Base-by-base conservation (phyloP, 1,284 basidiomycete species). In the Peniophora sp. region DNA sequence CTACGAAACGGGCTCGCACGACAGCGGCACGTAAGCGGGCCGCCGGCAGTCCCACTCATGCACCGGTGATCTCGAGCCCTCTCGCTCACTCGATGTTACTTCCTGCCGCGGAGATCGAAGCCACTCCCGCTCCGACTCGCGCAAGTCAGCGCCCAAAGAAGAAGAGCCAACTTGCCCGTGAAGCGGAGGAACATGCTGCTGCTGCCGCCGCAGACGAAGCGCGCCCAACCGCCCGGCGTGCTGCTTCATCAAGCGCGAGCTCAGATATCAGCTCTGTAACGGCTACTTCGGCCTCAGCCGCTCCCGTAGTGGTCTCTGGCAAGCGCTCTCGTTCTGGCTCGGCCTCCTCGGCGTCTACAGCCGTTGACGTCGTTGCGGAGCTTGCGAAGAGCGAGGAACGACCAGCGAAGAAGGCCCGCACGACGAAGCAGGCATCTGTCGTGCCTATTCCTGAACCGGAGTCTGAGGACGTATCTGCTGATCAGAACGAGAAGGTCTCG, bases 41-140 rank as follows among this genome's bases (percentile, higher is more conserved):
- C 27, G 27, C 27, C 27, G 27, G 27, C 9, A 53, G 49, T 20
- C 38, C 52, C 19, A 39, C 36, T 16, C 20, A 41, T 20, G n/a
- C 19, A 48, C 50, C 49, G 25, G 34, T 35, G 46, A 56, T 53
- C 14, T 50, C 53, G 17, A 57, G 56, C 46, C 56, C 56, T 8
- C 55, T 57, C 35, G 49, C 45, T 9, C 34, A 50, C 38, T 36
- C 52, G 16, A 50, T 52, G 12, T 49, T 52, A 2, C 44, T 54
- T n/a, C 56, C 55, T 1, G 43, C 56, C 16, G 55, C 48, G 23
- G 44, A 45, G 44, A 25, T 25, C 19, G 22, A 22, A 3, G 20
- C 14, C 9, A 24, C 23, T 8, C 44, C 19, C 14, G 20, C 23
- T 9, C 44, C 44, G 12, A 45, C 44, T n/a, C 44, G 44, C 44